phyloP scores from a whole-genome alignment of 139 green algal genomes.

The Chlamydomonas sphaeroides region DNA sequence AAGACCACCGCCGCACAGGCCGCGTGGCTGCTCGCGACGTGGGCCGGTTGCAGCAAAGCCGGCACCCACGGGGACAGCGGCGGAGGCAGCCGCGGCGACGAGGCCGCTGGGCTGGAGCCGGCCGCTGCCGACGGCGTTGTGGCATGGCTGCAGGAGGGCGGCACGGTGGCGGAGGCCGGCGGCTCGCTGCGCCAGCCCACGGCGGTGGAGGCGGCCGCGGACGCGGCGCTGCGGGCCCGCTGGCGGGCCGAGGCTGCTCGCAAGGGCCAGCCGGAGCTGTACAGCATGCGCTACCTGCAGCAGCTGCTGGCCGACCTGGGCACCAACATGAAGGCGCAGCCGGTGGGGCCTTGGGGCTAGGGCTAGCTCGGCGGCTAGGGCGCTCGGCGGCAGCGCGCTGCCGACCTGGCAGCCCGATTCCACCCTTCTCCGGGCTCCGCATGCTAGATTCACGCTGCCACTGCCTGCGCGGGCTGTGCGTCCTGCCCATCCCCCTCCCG shows the following conservation, averaged over 20 bases:
- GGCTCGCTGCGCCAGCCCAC: constrained; percentile 26
- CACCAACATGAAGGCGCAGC: too few relatives aligned
- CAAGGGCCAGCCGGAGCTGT: neutral
- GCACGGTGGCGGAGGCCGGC: neutral
- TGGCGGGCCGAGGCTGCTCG: constrained; percentile 9
- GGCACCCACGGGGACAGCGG: neutral
- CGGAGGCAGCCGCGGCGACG: too few relatives aligned
- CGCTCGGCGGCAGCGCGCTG: too few relatives aligned
- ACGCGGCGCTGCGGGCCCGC: neutral
- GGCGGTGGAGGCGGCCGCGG: constrained; percentile 5
- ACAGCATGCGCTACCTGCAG: constrained; percentile 1
- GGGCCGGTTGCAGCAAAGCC: too few relatives aligned
- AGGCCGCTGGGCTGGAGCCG: too few relatives aligned
- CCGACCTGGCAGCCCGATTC: too few relatives aligned
- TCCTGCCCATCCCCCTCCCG: too few relatives aligned
- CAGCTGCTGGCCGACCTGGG: constrained; percentile 32
- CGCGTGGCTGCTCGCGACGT: constrained; percentile 24
- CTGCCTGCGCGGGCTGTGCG: too few relatives aligned
- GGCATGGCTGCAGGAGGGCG: neutral
- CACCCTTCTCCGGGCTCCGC: too few relatives aligned
- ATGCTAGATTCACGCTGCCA: too few relatives aligned
- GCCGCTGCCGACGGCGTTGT: neutral
- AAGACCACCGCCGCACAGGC: constrained; percentile 3
- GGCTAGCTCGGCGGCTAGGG: too few relatives aligned
- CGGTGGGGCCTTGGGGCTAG: too few relatives aligned